Conservation (phyloP, 345 rosid genomes). For the Camelina laxa region DNA sequence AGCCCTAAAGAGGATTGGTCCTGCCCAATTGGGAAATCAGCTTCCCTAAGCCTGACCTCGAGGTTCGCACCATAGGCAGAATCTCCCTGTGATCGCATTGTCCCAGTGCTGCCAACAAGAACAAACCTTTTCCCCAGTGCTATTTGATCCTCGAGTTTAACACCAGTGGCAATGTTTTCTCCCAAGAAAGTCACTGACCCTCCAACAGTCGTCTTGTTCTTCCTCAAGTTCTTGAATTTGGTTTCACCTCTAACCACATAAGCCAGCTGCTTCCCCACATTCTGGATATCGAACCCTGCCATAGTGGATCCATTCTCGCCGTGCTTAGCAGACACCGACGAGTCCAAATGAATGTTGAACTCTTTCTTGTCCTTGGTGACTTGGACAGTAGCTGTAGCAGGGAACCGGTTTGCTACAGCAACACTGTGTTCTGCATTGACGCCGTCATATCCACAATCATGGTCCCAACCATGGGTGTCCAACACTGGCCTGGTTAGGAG, state of each 20-base stretch:
- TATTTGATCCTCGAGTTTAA: conserved; percentile 89
- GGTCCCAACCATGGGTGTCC: conserved; percentile 98
- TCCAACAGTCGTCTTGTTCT: conserved; percentile 80
- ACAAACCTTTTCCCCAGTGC: conserved; percentile 73
- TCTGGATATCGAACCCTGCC: conserved; percentile 98
- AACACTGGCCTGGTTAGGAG: conserved; percentile 87
- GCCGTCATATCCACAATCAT: conserved; percentile 97
- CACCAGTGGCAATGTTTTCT: conserved; percentile 79
- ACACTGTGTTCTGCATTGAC: conserved; percentile 78
- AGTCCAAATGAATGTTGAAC: conserved; percentile 89
- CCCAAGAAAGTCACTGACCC: conserved; percentile 82
- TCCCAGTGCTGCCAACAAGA: conserved; percentile 87
- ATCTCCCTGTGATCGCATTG: conserved; percentile 77
- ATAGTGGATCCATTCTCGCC: conserved; percentile 84
- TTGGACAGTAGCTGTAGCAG: conserved; percentile 78
- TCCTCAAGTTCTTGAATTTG: conserved; percentile 73
- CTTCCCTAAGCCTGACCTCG: conserved; percentile 79
- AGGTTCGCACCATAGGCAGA: conserved; percentile 90
- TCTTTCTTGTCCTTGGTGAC: conserved; percentile 97
- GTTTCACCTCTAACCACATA: conserved; percentile 84
- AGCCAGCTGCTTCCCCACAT: conserved; percentile 91
- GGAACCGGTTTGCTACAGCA: conserved; percentile 67
- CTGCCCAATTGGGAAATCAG: conserved; percentile 90
- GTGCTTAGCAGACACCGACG: conserved; percentile 78
- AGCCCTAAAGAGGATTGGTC: conserved; percentile 84